Base-by-base conservation (phyloP, 176 grass and related monocot genomes). In the Dendrocalamus sinicus region DNA sequence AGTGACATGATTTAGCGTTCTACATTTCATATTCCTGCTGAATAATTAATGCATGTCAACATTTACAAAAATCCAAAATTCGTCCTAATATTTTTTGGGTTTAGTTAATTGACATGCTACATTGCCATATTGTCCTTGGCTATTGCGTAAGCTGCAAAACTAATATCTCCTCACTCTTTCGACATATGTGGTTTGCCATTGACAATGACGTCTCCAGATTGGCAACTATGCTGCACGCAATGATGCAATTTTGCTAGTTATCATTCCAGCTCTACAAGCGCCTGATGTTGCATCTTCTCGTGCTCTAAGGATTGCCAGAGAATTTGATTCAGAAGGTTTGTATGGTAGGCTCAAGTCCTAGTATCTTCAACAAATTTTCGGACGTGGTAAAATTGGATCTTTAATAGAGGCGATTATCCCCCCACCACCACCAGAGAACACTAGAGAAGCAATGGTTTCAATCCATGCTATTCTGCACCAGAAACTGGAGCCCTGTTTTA, bases 301-400 rank as follows among this genome's bases (percentile, higher is more conserved):
- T 75, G 92, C 86, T 84, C 94, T 97, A 84, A 86, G 86, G 52
- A 75, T 88, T 65, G 94, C 90, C 20, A 97, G 88, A 72, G 92
- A 97, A 90, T 86, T 94, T 54, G 94, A 94, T 73, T 51, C 88
- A 70, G 94, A 97, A 88, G 94, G 92, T 97, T 72, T 62, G 70
- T 79, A 44, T 75, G 73, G 78, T 30, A 20, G 14, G 11, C 14
- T 82, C 20, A 58, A 54, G 37, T 45, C 39, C 9, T 28, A 82
- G 15, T 17, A 70, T 45, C 51, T 11, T 16, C 39, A 55, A 70
- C 17, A 71, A 43, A 26, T 59, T 50, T 28, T 59, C 37, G 37
- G 5, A 39, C 37, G 37, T 39, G 37, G 37, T 39, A 39, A 39
- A 39, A 39, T 39, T 39, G 37, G 37, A 6, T 39, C 37, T 39